Conservation (phyloP, 2,329 filamentous ascomycete species). For the Aureobasidium sp. region DNA sequence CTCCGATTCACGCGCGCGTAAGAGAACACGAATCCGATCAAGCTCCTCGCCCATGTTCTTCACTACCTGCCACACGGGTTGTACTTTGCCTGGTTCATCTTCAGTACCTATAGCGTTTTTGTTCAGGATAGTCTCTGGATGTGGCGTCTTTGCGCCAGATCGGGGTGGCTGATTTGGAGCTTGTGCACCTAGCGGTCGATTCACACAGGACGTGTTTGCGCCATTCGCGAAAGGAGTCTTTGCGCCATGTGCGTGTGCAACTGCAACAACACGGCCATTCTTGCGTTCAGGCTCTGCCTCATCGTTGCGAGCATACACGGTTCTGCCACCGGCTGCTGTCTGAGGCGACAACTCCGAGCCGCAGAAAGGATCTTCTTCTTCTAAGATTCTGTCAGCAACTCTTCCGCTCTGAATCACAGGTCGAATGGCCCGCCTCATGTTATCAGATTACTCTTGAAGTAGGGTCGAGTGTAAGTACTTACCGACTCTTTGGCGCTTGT, state of each 20-base stretch:
- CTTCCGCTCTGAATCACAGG: background rate
- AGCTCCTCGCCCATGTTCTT: slow-evolving; percentile 4
- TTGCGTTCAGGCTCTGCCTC: background rate
- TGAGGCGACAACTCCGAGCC: background rate
- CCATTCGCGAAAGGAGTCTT: background rate
- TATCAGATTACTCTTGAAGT: slow-evolving; percentile 5
- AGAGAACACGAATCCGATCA: background rate
- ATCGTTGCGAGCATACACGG: background rate
- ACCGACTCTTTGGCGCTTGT: background rate
- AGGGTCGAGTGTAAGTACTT: slow-evolving; percentile 10
- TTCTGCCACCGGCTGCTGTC: slow-evolving; percentile 1
- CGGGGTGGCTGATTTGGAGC: background rate
- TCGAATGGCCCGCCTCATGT: background rate
- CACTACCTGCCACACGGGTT: background rate
- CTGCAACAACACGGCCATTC: background rate
- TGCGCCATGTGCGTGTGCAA: background rate
- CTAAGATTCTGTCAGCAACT: background rate
- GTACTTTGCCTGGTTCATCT: background rate
- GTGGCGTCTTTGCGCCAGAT: background rate
- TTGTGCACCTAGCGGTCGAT: background rate
- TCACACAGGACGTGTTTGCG: background rate
- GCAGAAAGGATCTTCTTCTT: background rate
- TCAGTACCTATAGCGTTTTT: background rate
- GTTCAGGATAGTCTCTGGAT: background rate
- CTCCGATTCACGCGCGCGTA: background rate